Percentiles rank a stretch among this genome's conserved stretches.
Evolutionary conservation across 192 early-diverging fungal genomes (phyloP).

Genomic region (Gamsiella multidivaricata): DNA sequence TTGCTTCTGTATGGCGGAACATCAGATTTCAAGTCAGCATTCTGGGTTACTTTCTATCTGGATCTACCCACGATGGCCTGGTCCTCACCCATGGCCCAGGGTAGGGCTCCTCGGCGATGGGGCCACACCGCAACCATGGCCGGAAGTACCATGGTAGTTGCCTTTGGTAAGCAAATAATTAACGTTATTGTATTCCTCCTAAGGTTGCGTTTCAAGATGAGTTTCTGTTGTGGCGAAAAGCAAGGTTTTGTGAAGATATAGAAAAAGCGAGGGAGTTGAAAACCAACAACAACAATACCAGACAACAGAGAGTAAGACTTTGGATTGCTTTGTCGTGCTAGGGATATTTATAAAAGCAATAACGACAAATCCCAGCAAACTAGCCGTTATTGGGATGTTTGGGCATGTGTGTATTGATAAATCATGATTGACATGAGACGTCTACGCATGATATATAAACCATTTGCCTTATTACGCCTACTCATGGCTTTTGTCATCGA

Average conservation of each 20-base stretch:
- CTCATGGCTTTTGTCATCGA: no score
- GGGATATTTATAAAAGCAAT: no score
- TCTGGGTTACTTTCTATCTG: constrained; percentile 32
- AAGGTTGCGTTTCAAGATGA: not conserved
- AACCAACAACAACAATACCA: not conserved
- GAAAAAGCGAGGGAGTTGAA: not conserved
- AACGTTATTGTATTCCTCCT: not conserved
- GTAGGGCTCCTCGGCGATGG: constrained; percentile 22
- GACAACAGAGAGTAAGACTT: not conserved
- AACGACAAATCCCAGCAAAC: no score
- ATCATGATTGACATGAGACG: no score
- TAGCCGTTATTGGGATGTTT: no score
- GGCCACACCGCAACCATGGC: constrained; percentile 44
- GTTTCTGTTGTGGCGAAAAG: not conserved
- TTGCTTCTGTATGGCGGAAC: constrained; percentile 34
- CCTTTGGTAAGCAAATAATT: constrained; percentile 31
- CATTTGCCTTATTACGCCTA: no score
- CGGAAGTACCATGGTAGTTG: constrained; percentile 33
- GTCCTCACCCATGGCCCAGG: constrained; percentile 22
- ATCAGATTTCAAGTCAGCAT: constrained; percentile 15
- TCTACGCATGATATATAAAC: no score
- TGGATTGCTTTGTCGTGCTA: no score
- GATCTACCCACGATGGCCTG: constrained; percentile 35
- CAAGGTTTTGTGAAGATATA: not conserved
- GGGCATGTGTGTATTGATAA: no score